phyloP scores from a whole-genome alignment of 495 filamentous ascomycete species.

The Gamarada debralockiae region DNA sequence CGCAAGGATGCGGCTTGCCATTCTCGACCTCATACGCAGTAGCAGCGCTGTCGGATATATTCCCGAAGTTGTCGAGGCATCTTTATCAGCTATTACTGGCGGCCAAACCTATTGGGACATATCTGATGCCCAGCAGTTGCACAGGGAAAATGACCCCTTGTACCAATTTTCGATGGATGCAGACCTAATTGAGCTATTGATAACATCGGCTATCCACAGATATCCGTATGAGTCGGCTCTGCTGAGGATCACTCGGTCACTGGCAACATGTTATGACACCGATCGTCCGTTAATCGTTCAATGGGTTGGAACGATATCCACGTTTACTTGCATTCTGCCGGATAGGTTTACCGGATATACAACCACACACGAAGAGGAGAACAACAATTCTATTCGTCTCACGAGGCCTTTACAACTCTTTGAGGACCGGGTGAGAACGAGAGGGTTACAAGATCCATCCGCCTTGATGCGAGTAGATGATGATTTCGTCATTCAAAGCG shows the following conservation, averaged over 20 bases:
- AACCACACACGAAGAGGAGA: slow-evolving; percentile 78
- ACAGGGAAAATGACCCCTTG: slow-evolving; percentile 37
- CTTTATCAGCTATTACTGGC: slow-evolving; percentile 56
- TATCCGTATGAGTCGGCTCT: slow-evolving; percentile 94
- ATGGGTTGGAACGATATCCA: slow-evolving; percentile 46
- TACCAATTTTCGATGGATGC: slow-evolving; percentile 50
- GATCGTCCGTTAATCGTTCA: slow-evolving; percentile 18
- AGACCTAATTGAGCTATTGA: slow-evolving; percentile 49
- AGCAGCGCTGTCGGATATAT: slow-evolving; percentile 59
- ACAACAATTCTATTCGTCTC: slow-evolving; percentile 62
- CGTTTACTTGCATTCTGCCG: slow-evolving; percentile 70
- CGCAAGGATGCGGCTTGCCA: slow-evolving; percentile 49
- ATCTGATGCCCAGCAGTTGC: slow-evolving; percentile 14
- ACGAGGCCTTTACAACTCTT: slow-evolving; percentile 45
- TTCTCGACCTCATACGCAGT: slow-evolving; percentile 63
- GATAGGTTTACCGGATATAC: slow-evolving; percentile 63
- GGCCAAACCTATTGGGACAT: slow-evolving; percentile 49
- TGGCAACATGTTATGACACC: slow-evolving; percentile 34
- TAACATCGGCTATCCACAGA: slow-evolving; percentile 60
- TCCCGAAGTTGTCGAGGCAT: slow-evolving; percentile 57
- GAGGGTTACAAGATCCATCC: not conserved
- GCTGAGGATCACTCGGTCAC: slow-evolving; percentile 56
- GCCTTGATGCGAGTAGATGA: slow-evolving; percentile 30
- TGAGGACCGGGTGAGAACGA: slow-evolving; percentile 34
- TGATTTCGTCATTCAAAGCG: slow-evolving; percentile 51